Evolutionary conservation across 306 rosid species (phyloP).

Genomic region (Cicer arietinum): DNA sequence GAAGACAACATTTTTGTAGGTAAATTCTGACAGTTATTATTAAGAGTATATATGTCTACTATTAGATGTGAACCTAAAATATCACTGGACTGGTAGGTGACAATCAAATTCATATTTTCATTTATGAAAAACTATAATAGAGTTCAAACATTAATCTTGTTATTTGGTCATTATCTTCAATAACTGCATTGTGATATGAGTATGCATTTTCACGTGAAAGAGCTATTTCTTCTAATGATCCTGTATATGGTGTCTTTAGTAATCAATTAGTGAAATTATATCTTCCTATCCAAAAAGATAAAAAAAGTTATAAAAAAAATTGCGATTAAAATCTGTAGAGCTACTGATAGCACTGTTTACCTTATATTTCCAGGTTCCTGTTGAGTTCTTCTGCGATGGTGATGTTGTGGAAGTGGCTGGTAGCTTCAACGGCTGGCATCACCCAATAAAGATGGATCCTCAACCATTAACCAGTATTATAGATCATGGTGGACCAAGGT

Average conservation of each 20-base stretch:
- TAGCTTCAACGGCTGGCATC: conserved; percentile 98
- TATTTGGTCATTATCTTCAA: conserved; percentile 29
- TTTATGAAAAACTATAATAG: conserved; percentile 20
- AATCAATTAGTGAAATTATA: conserved; percentile 25
- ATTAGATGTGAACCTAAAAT: conserved; percentile 17
- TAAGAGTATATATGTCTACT: not conserved
- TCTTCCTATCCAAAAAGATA: not conserved
- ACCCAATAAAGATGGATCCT: conserved; percentile 74
- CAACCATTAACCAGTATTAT: conserved; percentile 51
- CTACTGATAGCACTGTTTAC: conserved; percentile 45
- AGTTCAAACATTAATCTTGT: conserved; percentile 31
- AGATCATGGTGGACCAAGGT: conserved; percentile 68
- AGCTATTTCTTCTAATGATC: conserved; percentile 26
- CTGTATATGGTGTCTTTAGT: conserved; percentile 13
- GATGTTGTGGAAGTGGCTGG: conserved; percentile 88
- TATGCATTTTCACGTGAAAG: conserved; percentile 13
- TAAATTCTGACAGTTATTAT: conserved; percentile 22
- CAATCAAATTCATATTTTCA: conserved; percentile 15
- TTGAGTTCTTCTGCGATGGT: conserved; percentile 73
- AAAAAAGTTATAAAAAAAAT: not conserved
- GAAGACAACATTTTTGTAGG: conserved; percentile 20
- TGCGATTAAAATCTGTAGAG: conserved; percentile 15
- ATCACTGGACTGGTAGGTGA: not conserved
- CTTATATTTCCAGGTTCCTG: conserved; percentile 63
- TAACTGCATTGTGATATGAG: conserved; percentile 6